phyloP scores from a whole-genome alignment of 371 early-diverging fungal genomes.

The Choanephora cucurbitarum region DNA sequence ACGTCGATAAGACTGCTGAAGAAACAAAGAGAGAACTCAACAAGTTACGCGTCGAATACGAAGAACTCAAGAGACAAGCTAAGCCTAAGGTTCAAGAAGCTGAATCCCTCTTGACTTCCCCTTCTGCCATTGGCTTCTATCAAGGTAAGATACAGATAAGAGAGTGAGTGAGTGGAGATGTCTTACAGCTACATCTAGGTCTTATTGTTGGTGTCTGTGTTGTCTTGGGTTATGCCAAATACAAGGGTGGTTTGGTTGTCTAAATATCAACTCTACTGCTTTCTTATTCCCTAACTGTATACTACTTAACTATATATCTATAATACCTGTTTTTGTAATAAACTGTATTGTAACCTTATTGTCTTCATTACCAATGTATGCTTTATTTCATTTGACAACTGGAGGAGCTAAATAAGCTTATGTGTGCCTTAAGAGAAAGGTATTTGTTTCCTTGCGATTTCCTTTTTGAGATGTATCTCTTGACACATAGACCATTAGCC shows the following conservation, averaged over 20 bases:
- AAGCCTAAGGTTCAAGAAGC: slow-evolving; percentile 42
- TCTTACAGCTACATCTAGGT: slow-evolving; percentile 10
- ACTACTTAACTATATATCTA: no score
- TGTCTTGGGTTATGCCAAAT: slow-evolving; percentile 30
- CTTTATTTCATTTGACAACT: no score
- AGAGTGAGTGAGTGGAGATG: neutral
- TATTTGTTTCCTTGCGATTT: no score
- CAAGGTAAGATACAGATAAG: slow-evolving; percentile 29
- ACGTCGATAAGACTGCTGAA: slow-evolving; percentile 31
- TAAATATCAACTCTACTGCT: neutral
- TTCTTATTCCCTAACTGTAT: neutral
- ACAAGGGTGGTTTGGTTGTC: slow-evolving; percentile 20
- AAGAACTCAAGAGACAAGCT: slow-evolving; percentile 36
- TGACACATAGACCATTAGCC: no score
- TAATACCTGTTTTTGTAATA: no score
- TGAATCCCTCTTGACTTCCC: slow-evolving; percentile 37
- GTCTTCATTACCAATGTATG: no score
- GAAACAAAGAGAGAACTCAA: slow-evolving; percentile 38
- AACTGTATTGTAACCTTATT: no score
- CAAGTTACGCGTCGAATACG: slow-evolving; percentile 39
- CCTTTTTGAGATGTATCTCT: no score
- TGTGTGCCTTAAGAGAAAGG: no score
- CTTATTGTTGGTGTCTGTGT: slow-evolving; percentile 28
- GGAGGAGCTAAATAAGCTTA: no score
- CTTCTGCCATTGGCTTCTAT: slow-evolving; percentile 43